Base-by-base conservation (phyloP, 192 early-diverging fungal genomes). In the Backusella macrospora region DNA sequence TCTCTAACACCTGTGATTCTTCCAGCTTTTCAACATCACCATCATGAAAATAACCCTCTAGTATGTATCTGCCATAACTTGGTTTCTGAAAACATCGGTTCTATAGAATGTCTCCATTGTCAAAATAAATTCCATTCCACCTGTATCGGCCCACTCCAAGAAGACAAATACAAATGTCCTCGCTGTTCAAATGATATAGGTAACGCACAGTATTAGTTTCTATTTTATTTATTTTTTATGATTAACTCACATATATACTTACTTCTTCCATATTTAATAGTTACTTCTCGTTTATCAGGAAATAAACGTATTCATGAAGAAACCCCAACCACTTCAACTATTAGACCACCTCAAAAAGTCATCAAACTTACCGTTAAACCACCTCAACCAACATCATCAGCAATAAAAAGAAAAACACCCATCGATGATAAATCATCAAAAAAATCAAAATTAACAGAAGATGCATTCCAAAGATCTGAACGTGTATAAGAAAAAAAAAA, bases 351-450 rank as follows among this genome's bases (percentile, higher is more conserved):
- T 4, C 21, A 68, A 46, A 68, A 68, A 5, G 21, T 68, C 10
- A 68, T 68, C 13, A 68, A 68, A 34, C 26, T 68, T 1, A 68
- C 67, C 6, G 67, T 68, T 15, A 68, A 68, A 16, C 67, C 67
- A 29, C 67, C 67, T 34, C 21, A 42, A 16, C 42, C 26, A 23
- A 10, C 43, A 10, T 0, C 12, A 3, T 23, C 8, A 6, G 1
- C 26, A 39, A 14, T 65, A 34, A 65, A 39, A 65, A 14, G 63
- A 65, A 34, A 38, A 8, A 65, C 63, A 14, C 1, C 63, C 9
- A 34, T 38, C 8, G 63, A 65, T 3, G 38, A 65, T 6, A 65
- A 34, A 65, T 18, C 38, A 65, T 65, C 63, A 6, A 65, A 59
- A 59, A 59, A 59, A 5, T 10, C 21, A 59, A 59, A 59, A 59